Base-by-base conservation (phyloP, 83 land plant genomes). In the Thuja plicata region DNA sequence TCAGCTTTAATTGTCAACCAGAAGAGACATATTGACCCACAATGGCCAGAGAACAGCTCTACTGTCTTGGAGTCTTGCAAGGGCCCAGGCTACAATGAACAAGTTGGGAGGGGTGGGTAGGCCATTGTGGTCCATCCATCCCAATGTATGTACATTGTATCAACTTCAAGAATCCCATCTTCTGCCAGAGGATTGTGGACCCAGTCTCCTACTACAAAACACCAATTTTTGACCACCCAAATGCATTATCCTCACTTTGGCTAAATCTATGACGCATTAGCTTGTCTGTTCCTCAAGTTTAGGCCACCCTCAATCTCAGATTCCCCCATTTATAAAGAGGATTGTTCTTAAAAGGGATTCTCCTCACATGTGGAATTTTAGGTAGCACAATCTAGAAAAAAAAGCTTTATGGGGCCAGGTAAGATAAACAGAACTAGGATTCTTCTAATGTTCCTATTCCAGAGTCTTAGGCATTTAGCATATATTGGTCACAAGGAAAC, bases 41-140 rank as follows among this genome's bases (percentile, higher is more conserved):
- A 66, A 66, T 66, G n/a, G 71, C 30, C 71, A 66, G 71, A 66
- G 30, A 38, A 80, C 84, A 80, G 83, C 83, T 80, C 84, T 46
- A 40, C 4, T 41, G 84, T 80, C 84, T 80, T 80, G 84, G 45
- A 80, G 30, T 40, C 7, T 40, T 80, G 43, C 84, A 80, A 24
- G 43, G 48, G n/a, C 48, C 84, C 48, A 5, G 45, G 45, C 84
- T 40, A 41, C 71, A 66, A 66, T 66, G n/a, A 27, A 62, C 70
- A 24, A 27, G 46, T 80, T 8, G 46, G 5, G 83, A 19, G 43
- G 83, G 43, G 43, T 79, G 83, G 43, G 43, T 79, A 24, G n/a
- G 27, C 70, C 45, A 45, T 79, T 38, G 45, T 19, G 83, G 83
- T 79, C 83, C 83, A 79, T 6, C 83, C 83, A 79, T 1, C 37